Conservation (phyloP, 2,329 filamentous ascomycete genomes). For the Penicillium sp. region DNA sequence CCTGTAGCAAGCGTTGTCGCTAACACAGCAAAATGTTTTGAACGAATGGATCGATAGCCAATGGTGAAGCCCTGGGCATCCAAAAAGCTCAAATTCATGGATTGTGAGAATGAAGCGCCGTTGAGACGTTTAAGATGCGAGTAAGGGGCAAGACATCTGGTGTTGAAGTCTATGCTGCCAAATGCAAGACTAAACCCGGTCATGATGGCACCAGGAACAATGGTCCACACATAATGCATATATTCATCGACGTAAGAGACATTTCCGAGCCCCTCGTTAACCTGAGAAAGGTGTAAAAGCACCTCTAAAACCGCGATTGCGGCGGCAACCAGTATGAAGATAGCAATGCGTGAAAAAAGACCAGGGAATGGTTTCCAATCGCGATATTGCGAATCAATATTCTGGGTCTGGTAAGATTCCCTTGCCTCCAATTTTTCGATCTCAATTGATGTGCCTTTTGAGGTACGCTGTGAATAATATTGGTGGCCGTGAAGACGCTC, state of each 20-base stretch:
- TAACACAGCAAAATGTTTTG: slow-evolving; percentile 13
- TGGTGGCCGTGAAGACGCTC: too few relatives aligned
- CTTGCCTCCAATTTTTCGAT: too few relatives aligned
- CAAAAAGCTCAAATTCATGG: too few relatives aligned
- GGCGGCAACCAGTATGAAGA: slow-evolving; percentile 16
- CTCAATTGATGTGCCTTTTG: too few relatives aligned
- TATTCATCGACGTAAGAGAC: not conserved
- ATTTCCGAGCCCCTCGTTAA: slow-evolving; percentile 13
- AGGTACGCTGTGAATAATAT: too few relatives aligned
- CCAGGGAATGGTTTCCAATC: slow-evolving; percentile 21
- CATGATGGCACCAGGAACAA: slow-evolving; percentile 22
- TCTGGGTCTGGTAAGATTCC: too few relatives aligned
- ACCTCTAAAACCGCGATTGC: too few relatives aligned
- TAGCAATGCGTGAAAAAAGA: not conserved
- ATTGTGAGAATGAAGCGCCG: too few relatives aligned
- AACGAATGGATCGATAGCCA: not conserved
- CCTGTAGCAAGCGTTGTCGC: slow-evolving; percentile 14
- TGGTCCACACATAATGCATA: slow-evolving; percentile 20
- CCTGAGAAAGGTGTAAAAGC: slow-evolving; percentile 14
- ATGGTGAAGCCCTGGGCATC: slow-evolving; percentile 10
- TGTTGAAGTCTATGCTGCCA: slow-evolving; percentile 17
- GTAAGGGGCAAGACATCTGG: slow-evolving; percentile 20
- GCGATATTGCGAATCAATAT: too few relatives aligned
- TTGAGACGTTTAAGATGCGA: too few relatives aligned
- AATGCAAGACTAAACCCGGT: slow-evolving; percentile 11